Percentiles rank a stretch among this genome's conserved stretches.
phyloP scores from a whole-genome alignment of 1,284 basidiomycete genomes.

The Ceratobasidium theobromae region DNA sequence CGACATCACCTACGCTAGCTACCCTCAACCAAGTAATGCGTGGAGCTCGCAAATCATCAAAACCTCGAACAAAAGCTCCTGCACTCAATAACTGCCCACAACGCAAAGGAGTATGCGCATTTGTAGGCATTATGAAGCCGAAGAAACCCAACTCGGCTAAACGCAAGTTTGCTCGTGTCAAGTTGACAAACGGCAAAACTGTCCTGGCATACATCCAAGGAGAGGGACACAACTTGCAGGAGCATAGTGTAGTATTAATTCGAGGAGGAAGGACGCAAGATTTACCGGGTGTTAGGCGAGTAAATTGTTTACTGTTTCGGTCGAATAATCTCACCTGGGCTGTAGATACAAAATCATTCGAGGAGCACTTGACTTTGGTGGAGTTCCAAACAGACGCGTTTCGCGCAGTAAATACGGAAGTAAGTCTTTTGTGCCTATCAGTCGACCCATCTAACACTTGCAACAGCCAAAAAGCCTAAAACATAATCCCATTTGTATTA shows the following conservation, averaged over 20 bases:
- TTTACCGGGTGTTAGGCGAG: conserved; percentile 92
- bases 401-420: conserved; percentile 93
- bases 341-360: conserved; percentile 93
- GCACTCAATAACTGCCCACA: conserved; percentile 78
- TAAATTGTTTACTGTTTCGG: conserved; percentile 33
- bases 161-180: conserved; percentile 94
- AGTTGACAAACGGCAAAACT: conserved; percentile 86
- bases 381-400: conserved; percentile 81
- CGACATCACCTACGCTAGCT: conserved; percentile 56
- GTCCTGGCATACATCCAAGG: conserved; percentile 95
- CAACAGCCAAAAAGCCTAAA: conserved; percentile 80
- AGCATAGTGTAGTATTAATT: conserved; percentile 93
- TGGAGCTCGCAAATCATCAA: conserved; percentile 51
- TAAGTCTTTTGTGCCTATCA: conserved; percentile 48
- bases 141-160: conserved; percentile 99
- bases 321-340: not conserved
- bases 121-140: conserved; percentile 83
- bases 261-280: conserved; percentile 96
- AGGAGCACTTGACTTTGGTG: conserved; percentile 89
- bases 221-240: conserved; percentile 97
- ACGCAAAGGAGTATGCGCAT: conserved; percentile 85
- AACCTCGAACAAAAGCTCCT: conserved; percentile 67
- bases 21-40: conserved; percentile 85
- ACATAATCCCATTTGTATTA: conserved; percentile 33
- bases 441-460: conserved; percentile 37